Conservation (phyloP, 2,329 filamentous ascomycete species). For the Penicillium sp. region DNA sequence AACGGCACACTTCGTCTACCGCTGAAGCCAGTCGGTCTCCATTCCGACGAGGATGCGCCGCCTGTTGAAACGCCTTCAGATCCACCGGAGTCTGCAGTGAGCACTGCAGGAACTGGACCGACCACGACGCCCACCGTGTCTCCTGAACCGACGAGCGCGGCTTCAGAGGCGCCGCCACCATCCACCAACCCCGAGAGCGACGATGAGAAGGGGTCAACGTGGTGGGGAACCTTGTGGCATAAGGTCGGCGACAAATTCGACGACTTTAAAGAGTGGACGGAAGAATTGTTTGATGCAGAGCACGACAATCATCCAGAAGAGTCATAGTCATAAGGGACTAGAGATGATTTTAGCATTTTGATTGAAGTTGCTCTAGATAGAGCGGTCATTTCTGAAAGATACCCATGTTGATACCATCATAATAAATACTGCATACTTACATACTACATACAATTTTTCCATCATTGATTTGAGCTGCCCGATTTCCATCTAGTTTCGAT, state of each 20-base stretch:
- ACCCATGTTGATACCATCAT: constrained; percentile 17
- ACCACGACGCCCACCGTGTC: constrained; percentile 10
- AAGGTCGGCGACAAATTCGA: constrained; percentile 42
- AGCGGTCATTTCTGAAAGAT: constrained; percentile 19
- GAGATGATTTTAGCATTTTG: not conserved
- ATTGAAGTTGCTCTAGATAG: not conserved
- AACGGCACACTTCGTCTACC: constrained; percentile 76
- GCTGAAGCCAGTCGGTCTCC: constrained; percentile 49
- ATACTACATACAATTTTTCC: too few relatives aligned
- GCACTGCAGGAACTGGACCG: not conserved
- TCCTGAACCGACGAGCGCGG: constrained; percentile 8
- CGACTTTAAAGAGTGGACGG: constrained; percentile 41
- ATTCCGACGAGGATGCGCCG: constrained; percentile 46
- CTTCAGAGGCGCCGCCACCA: constrained; percentile 12
- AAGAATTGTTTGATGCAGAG: constrained; percentile 34
- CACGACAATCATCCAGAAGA: constrained; percentile 31
- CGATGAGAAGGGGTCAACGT: constrained; percentile 27
- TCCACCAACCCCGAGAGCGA: constrained; percentile 22
- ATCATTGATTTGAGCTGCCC: too few relatives aligned
- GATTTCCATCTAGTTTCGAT: too few relatives aligned
- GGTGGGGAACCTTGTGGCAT: constrained; percentile 40
- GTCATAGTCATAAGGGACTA: constrained; percentile 1
- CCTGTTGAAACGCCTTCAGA: constrained; percentile 37
- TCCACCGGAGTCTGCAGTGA: constrained; percentile 28
- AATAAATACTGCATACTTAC: not conserved